Evolutionary conservation across 1,139 yeast genomes (phyloP), one percentile per base, ranked within the genome.

Genomic region (Insectozyma bohioensis): DNA sequence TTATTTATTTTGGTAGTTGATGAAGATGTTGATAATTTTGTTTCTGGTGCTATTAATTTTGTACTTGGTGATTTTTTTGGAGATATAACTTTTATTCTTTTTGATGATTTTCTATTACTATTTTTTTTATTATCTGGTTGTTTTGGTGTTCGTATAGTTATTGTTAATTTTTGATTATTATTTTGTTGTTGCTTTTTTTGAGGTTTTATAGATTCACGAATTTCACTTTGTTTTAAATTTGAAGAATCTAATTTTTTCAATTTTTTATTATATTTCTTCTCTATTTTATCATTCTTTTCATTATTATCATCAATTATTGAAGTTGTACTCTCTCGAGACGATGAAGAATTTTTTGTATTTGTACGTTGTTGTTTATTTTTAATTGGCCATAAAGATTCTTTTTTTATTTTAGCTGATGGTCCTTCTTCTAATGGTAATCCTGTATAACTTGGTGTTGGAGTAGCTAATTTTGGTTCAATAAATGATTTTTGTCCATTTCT

Each of bases 401-500:
- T 73, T 41, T 67, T 74, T 27, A 73, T 59, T 44, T 72, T 78
- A 0, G 64, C 51, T 6, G 75, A 73, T 5, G 95, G 95, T 4
- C 66, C 63, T 4, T 75, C 66, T 41, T 78, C 87, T 32, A 85
- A 55, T 3, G 90, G 82, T 24, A 74, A 64, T 1, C 95, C 95
- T 0, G 88, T 80, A 30, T 75, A 74, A 16, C 66, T 61, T 3
- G 82, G 75, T 12, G 52, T 52, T 0, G 80, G 77, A 14, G 62
- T 66, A 0, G 80, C 74, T 21, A 72, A 54, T 7, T 66, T 68
- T 0, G 92, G 90, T 50, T 84, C 92, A 10, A 61, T 54, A 61
- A 82, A 69, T 14, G 32, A 37, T 25, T 40, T 45, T 14, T 32
- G 26, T 5, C 46, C 48, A 29, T 51, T 47, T 24, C 39, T 34